A percentile compares a stretch with the other conserved stretches of the same genome.
These are phyloP conservation scores for Prunus padus DNA, from an alignment of 306 rosid species.

Conservation along the genomic window DNA sequence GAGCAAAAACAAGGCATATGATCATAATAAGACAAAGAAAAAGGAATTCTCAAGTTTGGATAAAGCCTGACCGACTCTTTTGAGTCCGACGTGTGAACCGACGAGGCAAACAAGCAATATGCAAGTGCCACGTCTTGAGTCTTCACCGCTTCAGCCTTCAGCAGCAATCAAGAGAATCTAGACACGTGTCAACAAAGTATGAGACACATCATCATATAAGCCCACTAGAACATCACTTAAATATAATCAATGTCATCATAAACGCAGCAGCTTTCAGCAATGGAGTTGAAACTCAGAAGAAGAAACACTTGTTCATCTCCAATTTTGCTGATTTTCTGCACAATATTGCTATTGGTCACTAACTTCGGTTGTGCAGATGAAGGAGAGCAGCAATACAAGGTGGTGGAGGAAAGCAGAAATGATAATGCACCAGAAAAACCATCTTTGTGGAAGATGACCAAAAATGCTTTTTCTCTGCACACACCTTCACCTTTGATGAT, in stretches of 20 bases:
- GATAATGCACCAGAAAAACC: not conserved
- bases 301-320: not conserved
- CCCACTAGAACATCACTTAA: too few species aligned
- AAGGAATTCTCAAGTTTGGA: too few species aligned
- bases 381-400: not conserved
- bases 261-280: not conserved
- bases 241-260: too few species aligned
- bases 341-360: not conserved
- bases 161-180: too few species aligned
- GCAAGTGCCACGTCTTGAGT: too few species aligned
- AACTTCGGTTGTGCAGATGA: not conserved
- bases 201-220: too few species aligned
- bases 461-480: slow-evolving; percentile 12
- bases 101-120: too few species aligned
- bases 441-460: slow-evolving; percentile 1
- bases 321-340: not conserved
- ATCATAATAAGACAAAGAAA: too few species aligned
- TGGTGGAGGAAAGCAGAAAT: not conserved
- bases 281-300: slow-evolving; percentile 1
- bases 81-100: too few species aligned
- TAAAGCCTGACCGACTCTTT: too few species aligned
- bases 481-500: slow-evolving; percentile 1
- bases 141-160: not conserved
- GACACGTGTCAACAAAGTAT: not conserved
- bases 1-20: too few species aligned